phyloP scores from a whole-genome alignment of 768 basidiomycete genomes.

The Jaapia argillacea region DNA sequence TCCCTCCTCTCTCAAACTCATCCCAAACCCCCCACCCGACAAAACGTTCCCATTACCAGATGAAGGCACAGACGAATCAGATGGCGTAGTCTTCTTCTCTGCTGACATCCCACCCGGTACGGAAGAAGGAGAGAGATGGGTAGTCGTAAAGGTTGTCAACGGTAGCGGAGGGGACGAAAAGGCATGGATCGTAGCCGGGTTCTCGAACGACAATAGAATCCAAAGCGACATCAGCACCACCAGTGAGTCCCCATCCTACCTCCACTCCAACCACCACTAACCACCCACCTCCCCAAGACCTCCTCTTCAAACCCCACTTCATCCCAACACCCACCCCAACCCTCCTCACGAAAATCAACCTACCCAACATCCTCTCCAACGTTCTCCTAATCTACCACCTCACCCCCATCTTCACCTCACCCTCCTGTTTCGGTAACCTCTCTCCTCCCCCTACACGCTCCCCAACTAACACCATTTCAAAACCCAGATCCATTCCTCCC shows the following conservation, averaged over 20 bases:
- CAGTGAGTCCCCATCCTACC: slow-evolving; percentile 31
- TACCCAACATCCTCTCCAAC: slow-evolving; percentile 49
- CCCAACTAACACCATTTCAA: slow-evolving; percentile 3
- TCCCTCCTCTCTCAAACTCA: slow-evolving; percentile 43
- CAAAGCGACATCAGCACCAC: slow-evolving; percentile 24
- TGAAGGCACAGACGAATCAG: slow-evolving; percentile 67
- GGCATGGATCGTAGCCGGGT: slow-evolving; percentile 56
- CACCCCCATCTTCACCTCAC: slow-evolving; percentile 19
- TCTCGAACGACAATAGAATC: slow-evolving; percentile 26
- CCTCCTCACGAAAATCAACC: slow-evolving; percentile 31
- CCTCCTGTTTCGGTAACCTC: not conserved
- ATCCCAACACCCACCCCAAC: too few relatives aligned
- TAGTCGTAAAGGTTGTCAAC: slow-evolving; percentile 47
- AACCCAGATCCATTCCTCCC: slow-evolving; percentile 40
- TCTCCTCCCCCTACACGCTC: too few relatives aligned
- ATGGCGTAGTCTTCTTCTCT: slow-evolving; percentile 61
- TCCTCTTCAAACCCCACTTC: slow-evolving; percentile 22
- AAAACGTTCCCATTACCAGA: slow-evolving; percentile 53
- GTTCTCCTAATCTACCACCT: slow-evolving; percentile 59
- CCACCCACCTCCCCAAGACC: slow-evolving; percentile 20
- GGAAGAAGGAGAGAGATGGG: slow-evolving; percentile 30
- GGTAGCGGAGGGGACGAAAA: slow-evolving; percentile 37
- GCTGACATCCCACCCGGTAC: slow-evolving; percentile 24
- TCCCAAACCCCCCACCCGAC: slow-evolving; percentile 50
- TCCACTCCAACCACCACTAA: slow-evolving; percentile 7